Evolutionary conservation across 2,329 filamentous ascomycete genomes (phyloP).

Genomic region (Epichloe sylvatica): DNA sequence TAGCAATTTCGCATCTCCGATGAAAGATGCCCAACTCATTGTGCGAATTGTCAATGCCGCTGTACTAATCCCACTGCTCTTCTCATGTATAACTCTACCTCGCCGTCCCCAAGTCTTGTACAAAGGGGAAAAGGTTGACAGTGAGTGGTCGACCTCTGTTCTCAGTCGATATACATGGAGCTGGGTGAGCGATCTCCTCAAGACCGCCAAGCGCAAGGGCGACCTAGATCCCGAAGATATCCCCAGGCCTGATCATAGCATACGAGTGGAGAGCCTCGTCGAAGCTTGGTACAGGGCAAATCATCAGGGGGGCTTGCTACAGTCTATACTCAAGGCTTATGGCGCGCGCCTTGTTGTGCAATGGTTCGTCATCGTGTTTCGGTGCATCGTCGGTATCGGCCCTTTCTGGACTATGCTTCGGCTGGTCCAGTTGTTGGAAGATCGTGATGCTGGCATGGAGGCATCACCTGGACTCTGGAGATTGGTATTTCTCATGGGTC

Average conservation of each 20-base stretch:
- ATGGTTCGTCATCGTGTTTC: conserved; percentile 39
- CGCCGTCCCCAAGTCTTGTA: conserved; percentile 54
- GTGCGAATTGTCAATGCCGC: conserved; percentile 32
- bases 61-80: conserved; percentile 28
- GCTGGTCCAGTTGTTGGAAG: conserved; percentile 52
- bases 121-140: conserved; percentile 46
- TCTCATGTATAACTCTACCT: conserved; percentile 43
- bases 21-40: conserved; percentile 28
- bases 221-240: conserved; percentile 49
- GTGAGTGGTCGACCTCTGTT: conserved; percentile 45
- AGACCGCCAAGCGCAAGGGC: conserved; percentile 40
- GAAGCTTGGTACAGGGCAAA: conserved; percentile 33
- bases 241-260: conserved; percentile 43
- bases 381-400: conserved; percentile 48
- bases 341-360: conserved; percentile 42
- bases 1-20: conserved; percentile 16
- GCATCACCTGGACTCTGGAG: conserved; percentile 45
- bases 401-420: conserved; percentile 57
- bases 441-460: conserved; percentile 28
- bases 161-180: conserved; percentile 49
- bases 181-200: conserved; percentile 46
- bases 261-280: conserved; percentile 35
- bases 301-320: conserved; percentile 42
- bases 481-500: conserved; percentile 52
- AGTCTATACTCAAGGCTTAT: conserved; percentile 45